A percentile compares a stretch with the other conserved stretches of the same genome.
phyloP scores from a whole-genome alignment of 129 eudicot genomes.

The Flaveria trinervia region DNA sequence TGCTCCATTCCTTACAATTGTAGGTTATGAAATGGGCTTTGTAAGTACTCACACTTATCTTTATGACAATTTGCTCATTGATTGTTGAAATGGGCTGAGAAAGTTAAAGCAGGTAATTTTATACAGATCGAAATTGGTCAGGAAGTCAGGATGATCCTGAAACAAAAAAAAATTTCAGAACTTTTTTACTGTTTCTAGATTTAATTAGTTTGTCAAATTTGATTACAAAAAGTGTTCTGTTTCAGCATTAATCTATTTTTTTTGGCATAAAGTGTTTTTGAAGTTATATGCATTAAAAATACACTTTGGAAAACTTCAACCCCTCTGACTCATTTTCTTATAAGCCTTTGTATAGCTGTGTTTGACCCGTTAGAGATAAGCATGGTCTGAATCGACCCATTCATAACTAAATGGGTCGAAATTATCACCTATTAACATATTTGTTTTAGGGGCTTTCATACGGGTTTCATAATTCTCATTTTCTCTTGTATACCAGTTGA shows the following conservation, averaged over 20 bases:
- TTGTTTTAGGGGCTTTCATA: neutral
- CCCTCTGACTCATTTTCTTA: neutral
- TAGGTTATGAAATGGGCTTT: conserved; percentile 53
- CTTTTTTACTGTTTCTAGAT: too few species aligned
- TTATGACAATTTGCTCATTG: neutral
- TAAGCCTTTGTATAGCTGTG: neutral
- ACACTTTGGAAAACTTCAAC: neutral
- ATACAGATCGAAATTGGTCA: too few species aligned
- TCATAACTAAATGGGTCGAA: neutral
- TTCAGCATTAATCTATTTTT: too few species aligned
- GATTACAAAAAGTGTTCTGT: too few species aligned
- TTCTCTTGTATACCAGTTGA: conserved; percentile 50
- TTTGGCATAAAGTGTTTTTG: neutral
- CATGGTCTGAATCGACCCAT: neutral
- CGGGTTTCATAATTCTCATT: neutral
- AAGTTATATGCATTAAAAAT: neutral
- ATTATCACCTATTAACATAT: conserved; percentile 3
- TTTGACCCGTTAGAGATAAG: too few species aligned
- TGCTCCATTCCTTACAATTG: conserved; percentile 62
- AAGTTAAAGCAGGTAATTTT: neutral
- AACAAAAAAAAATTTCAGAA: too few species aligned
- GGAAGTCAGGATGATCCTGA: too few species aligned
- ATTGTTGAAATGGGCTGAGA: neutral
- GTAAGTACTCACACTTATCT: conserved; percentile 49
- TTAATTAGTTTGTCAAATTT: too few species aligned